Evolutionary conservation across 2,329 filamentous ascomycete species (phyloP).

Genomic region (Cercospora canescens): DNA sequence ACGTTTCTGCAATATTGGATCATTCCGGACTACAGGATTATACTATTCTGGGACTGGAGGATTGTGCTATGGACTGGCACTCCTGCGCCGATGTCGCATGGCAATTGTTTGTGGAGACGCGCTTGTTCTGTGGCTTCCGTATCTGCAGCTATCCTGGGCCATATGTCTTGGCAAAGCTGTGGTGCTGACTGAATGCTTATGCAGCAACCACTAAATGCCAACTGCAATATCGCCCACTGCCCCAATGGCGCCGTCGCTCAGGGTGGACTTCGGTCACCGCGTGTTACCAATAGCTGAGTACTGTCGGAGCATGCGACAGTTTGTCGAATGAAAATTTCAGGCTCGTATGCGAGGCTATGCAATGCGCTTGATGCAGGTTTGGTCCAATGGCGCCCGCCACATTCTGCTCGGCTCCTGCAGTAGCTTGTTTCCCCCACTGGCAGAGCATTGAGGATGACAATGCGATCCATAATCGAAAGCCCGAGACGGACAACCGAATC

Average conservation of each 20-base stretch:
- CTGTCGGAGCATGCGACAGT: not conserved
- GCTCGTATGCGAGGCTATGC: slow-evolving; percentile 17
- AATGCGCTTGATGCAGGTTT: slow-evolving; percentile 1
- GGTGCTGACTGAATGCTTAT: slow-evolving; percentile 14
- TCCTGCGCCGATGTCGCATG: not conserved
- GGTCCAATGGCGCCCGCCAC: not conserved
- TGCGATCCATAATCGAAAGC: not conserved
- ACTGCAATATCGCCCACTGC: not conserved
- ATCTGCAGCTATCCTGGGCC: not conserved
- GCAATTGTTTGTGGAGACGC: not conserved
- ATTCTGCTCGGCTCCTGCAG: not conserved
- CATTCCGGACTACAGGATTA: not conserved
- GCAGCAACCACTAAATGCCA: not conserved
- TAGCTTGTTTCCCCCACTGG: not conserved
- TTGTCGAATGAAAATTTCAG: slow-evolving; percentile 6
- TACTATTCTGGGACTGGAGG: not conserved
- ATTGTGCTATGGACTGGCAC: not conserved
- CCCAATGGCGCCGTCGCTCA: no score
- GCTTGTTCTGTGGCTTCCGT: not conserved
- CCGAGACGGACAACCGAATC: not conserved
- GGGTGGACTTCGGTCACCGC: not conserved
- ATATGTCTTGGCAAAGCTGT: not conserved
- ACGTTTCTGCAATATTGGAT: not conserved
- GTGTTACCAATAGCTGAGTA: not conserved
- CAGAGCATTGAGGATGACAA: not conserved